phyloP scores from a whole-genome alignment of 805 yeast species.

The Ogataea salicorniae region DNA sequence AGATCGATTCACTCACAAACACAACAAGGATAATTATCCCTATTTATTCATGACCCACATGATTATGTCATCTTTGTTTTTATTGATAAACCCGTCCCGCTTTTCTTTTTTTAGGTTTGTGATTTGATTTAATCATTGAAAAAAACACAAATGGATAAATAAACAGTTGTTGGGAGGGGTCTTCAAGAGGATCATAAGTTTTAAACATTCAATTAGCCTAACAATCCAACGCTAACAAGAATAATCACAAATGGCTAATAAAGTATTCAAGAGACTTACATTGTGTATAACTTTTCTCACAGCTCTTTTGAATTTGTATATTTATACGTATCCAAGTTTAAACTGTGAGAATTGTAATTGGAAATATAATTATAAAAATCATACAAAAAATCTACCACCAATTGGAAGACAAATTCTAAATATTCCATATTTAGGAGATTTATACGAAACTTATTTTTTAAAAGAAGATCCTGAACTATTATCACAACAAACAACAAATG shows the following conservation, averaged over 20 bases:
- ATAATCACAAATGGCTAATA: constrained; percentile 3
- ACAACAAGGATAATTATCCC: no score
- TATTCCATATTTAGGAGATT: constrained; percentile 32
- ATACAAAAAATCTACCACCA: constrained; percentile 13
- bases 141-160: no score
- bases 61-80: no score
- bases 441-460: constrained; percentile 27
- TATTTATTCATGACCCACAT: no score
- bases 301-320: constrained; percentile 50
- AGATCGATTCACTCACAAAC: no score
- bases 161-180: no score
- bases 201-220: no score
- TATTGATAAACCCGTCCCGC: no score
- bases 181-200: no score
- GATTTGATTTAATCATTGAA: no score
- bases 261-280: constrained; percentile 9
- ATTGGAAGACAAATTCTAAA: constrained; percentile 12
- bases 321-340: constrained; percentile 72
- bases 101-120: no score
- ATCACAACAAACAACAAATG: constrained; percentile 10
- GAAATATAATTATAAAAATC: constrained; percentile 31
- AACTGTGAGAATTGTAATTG: constrained; percentile 55
- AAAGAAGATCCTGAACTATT: constrained; percentile 12
- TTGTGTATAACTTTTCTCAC: constrained; percentile 36
- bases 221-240: no score